Conservation (phyloP, 306 rosid genomes). For the Heteromeles arbutifolia region DNA sequence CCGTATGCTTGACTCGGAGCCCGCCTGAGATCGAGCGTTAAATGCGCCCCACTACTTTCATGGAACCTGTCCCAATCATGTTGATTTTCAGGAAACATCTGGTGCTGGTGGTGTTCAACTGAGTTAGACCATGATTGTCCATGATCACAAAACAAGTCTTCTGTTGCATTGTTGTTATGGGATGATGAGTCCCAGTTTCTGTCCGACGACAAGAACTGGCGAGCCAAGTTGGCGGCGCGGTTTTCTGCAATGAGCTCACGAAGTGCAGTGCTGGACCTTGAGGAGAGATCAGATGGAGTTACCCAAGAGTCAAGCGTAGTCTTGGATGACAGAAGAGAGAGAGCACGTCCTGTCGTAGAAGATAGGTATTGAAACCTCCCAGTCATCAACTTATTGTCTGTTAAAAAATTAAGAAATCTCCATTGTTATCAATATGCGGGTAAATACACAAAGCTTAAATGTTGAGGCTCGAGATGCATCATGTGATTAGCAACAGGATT, state of each 20-base stretch:
- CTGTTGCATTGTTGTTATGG: slow-evolving; percentile 23
- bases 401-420: neutral
- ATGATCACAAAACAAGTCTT: slow-evolving; percentile 20
- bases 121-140: slow-evolving; percentile 27
- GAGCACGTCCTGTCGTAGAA: slow-evolving; percentile 64
- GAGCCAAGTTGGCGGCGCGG: slow-evolving; percentile 60
- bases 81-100: slow-evolving; percentile 36
- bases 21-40: slow-evolving; percentile 40
- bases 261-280: slow-evolving; percentile 78
- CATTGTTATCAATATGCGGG: neutral
- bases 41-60: slow-evolving; percentile 17
- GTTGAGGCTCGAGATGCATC: too few species aligned
- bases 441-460: too few species aligned
- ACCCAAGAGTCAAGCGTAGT: slow-evolving; percentile 36
- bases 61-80: slow-evolving; percentile 30
- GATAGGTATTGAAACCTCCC: slow-evolving; percentile 27
- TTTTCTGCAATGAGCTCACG: slow-evolving; percentile 81
- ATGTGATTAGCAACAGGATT: neutral
- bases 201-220: slow-evolving; percentile 43
- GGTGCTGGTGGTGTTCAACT: slow-evolving; percentile 35
- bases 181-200: slow-evolving; percentile 32
- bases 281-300: slow-evolving; percentile 56
- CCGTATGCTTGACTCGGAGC: slow-evolving; percentile 32
- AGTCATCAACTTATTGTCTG: slow-evolving; percentile 21
- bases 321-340: slow-evolving; percentile 98